Base-by-base conservation (phyloP, 495 filamentous ascomycete genomes). In the Hypoxylon cercidicola region DNA sequence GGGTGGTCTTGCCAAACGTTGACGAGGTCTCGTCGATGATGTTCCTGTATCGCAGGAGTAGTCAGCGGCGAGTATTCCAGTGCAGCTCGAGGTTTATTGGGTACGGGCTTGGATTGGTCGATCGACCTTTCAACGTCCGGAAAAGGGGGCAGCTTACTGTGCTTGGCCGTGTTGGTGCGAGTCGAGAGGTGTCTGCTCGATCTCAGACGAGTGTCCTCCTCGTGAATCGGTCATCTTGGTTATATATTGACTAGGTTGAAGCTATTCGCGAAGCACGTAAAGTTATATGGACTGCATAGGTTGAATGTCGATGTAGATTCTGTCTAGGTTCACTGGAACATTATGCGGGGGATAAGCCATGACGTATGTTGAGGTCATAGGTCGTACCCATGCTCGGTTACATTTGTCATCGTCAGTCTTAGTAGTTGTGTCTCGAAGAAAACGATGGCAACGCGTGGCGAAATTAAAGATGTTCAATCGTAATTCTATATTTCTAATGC, bases 361-460 rank as follows among this genome's bases (percentile, higher is more conserved):
- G 64, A 67, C 64, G 64, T 67, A 67, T 53, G 64, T 55, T 67
- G 64, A 67, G 64, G 64, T 67, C 64, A 67, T 67, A 67, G 43
- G n/a, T 19, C 2, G 19, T 43, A 50, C 18, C 21, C 44, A 32
- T 21, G 45, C 46, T 10, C 20, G 13, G 3, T 11, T 37, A 37
- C 25, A 3, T 28, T 28, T 7, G 25, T 28, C 25, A 7, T 3
- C 34, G 10, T 37, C 34, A n/a, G n/a, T n/a, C n/a, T n/a, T n/a
- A n/a, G n/a, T n/a, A 12, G 3, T 37, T 37, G 34, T 37, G 34
- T 5, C 13, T 2, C 34, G 11, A 37, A 37, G 8, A n/a, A 11
- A 37, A 37, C 11, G 13, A 12, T 37, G 13, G 34, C 13, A 12
- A 37, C 34, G 34, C 34, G 34, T 12, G 2, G 34, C 34, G 34